Evolutionary conservation across 2,329 filamentous ascomycete species (phyloP), one percentile per base, ranked within the genome.

Genomic region (Beauveria bassiana): DNA sequence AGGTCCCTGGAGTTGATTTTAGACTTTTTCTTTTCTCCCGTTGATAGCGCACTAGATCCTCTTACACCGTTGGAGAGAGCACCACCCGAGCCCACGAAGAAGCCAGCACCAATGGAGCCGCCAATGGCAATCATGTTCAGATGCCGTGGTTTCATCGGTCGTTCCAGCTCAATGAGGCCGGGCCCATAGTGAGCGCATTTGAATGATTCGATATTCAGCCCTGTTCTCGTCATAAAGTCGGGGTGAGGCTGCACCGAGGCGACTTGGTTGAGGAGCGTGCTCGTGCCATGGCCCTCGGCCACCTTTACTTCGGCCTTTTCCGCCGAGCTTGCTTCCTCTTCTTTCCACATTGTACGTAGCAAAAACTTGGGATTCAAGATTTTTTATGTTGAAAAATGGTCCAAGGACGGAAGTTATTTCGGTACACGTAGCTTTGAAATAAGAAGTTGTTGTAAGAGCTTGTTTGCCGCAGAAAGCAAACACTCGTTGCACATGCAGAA

Each of bases 101-200:
- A 84, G 72, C 83, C 83, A 63, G 83, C 82, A 69, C 83, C 83
- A 51, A 86, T 86, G 26, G 65, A 65, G 57, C 80, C 80, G 68
- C 79, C 81, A 61, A 84, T 82, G 66, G 80, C 80, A 70, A 83
- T 83, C 81, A 84, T 84, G 71, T 85, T 80, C 68, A 85, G 72
- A 71, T 84, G 82, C 66, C 82, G 79, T 47, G 74, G 72, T 73
- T 80, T 79, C 75, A 85, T 80, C 65, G 72, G 69, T 57, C 73
- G 72, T 63, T 78, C 74, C 7, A 78, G 70, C 65, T 77, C 73
- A 52, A 72, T 65, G 26, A 70, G 28, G 50, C 71, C 72, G 3
- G 14, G 50, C 56, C 72, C 72, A 66, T 73, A 74, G 63, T 71
- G 63, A 60, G 69, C 70, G 62, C 67, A 70, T 67, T 72, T 71